Conservation (phyloP, 768 basidiomycete genomes). For the Pleurotus citrinopileatus region DNA sequence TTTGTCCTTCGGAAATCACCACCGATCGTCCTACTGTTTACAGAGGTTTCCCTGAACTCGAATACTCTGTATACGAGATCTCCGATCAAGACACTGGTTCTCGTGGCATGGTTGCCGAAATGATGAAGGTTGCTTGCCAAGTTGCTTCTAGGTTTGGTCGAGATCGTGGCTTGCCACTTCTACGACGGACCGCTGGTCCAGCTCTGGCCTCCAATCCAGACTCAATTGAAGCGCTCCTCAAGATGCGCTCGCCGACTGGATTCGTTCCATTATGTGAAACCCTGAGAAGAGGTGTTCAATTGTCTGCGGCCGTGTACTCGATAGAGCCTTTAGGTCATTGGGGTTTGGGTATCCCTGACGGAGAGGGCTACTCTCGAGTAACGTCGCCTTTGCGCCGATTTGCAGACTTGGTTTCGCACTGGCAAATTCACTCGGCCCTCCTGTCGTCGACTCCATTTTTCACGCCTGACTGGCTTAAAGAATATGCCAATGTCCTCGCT, state of each 20-base stretch:
- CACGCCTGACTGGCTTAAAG: constrained; percentile 40
- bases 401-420: constrained; percentile 79
- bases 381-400: constrained; percentile 91
- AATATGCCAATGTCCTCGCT: constrained; percentile 35
- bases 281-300: constrained; percentile 28
- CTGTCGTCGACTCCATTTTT: constrained; percentile 45
- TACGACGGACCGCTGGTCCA: constrained; percentile 52
- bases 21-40: constrained; percentile 28
- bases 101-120: constrained; percentile 65
- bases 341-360: constrained; percentile 62
- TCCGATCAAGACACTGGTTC: constrained; percentile 35
- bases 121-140: constrained; percentile 79
- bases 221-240: constrained; percentile 43
- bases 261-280: constrained; percentile 37
- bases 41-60: constrained; percentile 49
- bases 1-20: constrained; percentile 17
- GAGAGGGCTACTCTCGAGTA: constrained; percentile 78
- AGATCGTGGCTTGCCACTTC: constrained; percentile 56
- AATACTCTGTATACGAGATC: constrained; percentile 38
- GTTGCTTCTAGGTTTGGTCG: constrained; percentile 69
- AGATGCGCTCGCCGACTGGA: constrained; percentile 42
- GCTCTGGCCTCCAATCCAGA: constrained; percentile 18
- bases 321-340: constrained; percentile 63
- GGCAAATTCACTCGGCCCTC: constrained; percentile 87
- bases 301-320: constrained; percentile 39